Percentiles rank a stretch among this genome's conserved stretches.
phyloP scores from a whole-genome alignment of 306 rosid species.

The Trichosanthes truncata region DNA sequence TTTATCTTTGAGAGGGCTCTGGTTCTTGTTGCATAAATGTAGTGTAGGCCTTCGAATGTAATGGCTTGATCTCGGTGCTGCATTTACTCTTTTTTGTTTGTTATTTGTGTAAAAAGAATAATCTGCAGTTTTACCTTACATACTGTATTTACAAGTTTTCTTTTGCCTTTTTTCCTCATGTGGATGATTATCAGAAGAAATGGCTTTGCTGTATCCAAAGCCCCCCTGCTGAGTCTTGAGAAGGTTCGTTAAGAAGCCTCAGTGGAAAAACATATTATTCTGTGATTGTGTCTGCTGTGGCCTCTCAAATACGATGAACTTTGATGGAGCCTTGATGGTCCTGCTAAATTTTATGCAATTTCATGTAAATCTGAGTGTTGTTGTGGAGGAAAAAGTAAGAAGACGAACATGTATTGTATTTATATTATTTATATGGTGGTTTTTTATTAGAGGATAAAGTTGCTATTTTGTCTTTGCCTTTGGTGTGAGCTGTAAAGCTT shows the following conservation, averaged over 20 bases:
- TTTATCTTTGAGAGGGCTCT: neutral
- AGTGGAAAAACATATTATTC: constrained; percentile 1
- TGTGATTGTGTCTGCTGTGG: constrained; percentile 5
- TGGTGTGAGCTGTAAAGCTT: constrained; percentile 15
- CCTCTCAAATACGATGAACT: constrained; percentile 7
- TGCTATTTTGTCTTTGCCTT: constrained; percentile 4
- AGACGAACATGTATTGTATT: constrained; percentile 12
- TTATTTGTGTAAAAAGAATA: neutral
- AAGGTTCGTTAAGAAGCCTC: constrained; percentile 7
- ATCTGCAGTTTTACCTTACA: neutral
- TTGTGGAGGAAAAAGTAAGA: constrained; percentile 2
- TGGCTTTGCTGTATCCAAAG: constrained; percentile 14
- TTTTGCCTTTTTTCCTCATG: neutral
- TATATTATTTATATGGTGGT: constrained; percentile 11
- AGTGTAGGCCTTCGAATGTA: neutral
- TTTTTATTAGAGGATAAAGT: constrained; percentile 5
- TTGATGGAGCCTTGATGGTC: constrained; percentile 6
- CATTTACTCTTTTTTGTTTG: neutral
- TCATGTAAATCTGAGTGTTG: constrained; percentile 12
- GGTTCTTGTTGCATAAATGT: constrained; percentile 1
- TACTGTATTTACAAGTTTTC: constrained; percentile 1
- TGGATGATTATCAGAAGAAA: constrained; percentile 13
- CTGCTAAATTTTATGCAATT: constrained; percentile 11
- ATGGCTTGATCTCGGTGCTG: neutral
- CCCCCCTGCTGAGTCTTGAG: constrained; percentile 11